Evolutionary conservation across 2,329 filamentous ascomycete species (phyloP).

Genomic region (Immersiporthe knoxdaviesiana): DNA sequence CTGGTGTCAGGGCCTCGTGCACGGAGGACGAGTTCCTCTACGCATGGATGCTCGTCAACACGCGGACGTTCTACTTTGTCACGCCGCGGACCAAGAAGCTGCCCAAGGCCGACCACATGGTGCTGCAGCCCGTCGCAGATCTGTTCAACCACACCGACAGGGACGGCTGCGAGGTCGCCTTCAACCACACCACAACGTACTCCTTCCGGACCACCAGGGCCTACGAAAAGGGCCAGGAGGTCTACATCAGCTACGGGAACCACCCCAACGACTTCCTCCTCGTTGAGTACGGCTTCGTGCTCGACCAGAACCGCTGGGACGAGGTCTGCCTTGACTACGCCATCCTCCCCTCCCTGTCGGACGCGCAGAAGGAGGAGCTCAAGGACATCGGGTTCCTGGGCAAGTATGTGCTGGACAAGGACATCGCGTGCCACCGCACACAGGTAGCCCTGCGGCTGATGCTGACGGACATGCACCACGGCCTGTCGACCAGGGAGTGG

Average conservation of each 20-base stretch:
- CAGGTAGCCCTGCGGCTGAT: constrained; percentile 55
- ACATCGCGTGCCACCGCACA: constrained; percentile 58
- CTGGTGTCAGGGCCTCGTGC: constrained; percentile 3
- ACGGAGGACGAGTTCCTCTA: constrained; percentile 50
- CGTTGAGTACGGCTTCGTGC: constrained; percentile 64
- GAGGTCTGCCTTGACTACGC: constrained; percentile 52
- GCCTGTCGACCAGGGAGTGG: constrained; percentile 46
- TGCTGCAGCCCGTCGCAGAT: constrained; percentile 73
- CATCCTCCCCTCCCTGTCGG: constrained; percentile 45
- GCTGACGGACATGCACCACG: constrained; percentile 16
- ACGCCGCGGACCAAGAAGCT: constrained; percentile 49
- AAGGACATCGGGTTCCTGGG: constrained; percentile 53
- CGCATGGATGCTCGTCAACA: constrained; percentile 64
- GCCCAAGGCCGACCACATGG: constrained; percentile 62
- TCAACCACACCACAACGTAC: constrained; percentile 53
- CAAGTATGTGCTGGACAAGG: constrained; percentile 54
- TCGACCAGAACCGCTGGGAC: constrained; percentile 54
- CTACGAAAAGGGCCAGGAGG: constrained; percentile 63
- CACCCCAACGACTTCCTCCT: constrained; percentile 76
- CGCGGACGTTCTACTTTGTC: constrained; percentile 64
- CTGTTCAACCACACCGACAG: constrained; percentile 64
- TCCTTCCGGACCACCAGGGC: constrained; percentile 54
- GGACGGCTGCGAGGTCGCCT: constrained; percentile 55
- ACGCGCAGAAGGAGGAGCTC: constrained; percentile 43
- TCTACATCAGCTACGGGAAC: constrained; percentile 70